Conservation (phyloP, 768 basidiomycete species). For the Dictyophora rubrovolvata region DNA sequence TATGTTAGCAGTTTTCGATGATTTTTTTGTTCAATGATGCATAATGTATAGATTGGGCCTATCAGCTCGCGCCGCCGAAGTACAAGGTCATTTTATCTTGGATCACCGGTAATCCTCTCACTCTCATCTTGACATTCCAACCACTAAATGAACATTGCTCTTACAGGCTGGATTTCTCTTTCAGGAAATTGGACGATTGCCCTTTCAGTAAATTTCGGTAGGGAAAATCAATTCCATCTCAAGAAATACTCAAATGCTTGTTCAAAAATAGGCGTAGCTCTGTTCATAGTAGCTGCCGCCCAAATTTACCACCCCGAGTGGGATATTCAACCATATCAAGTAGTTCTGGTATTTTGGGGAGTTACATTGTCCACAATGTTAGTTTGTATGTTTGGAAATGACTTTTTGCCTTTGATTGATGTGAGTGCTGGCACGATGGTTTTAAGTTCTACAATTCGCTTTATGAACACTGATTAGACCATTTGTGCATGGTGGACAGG, state of each 20-base stretch:
- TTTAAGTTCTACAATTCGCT: neutral
- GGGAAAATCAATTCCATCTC: neutral
- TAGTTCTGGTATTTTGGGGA: constrained; percentile 48
- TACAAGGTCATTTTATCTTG: constrained; percentile 45
- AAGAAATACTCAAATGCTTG: neutral
- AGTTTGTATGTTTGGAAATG: constrained; percentile 49
- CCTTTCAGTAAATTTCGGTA: constrained; percentile 55
- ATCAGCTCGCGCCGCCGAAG: constrained; percentile 43
- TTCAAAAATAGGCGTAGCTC: constrained; percentile 38
- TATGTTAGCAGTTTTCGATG: neutral
- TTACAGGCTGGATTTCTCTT: constrained; percentile 52
- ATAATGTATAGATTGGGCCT: constrained; percentile 43
- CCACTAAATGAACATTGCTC: neutral
- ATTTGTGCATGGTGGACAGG: constrained; percentile 56
- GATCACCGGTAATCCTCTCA: constrained; percentile 30
- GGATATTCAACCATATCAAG: constrained; percentile 47
- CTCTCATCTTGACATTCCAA: neutral
- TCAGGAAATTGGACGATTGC: constrained; percentile 62
- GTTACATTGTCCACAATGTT: constrained; percentile 37
- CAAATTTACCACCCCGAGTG: constrained; percentile 50
- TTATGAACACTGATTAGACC: constrained; percentile 26
- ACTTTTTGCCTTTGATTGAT: constrained; percentile 38
- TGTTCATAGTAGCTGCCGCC: constrained; percentile 48
- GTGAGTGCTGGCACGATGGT: constrained; percentile 20
- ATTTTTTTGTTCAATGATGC: neutral